These are phyloP conservation scores for Chamaecyparis obtusa DNA, from an alignment of 75 land plant genomes.

Conservation along the genomic window DNA sequence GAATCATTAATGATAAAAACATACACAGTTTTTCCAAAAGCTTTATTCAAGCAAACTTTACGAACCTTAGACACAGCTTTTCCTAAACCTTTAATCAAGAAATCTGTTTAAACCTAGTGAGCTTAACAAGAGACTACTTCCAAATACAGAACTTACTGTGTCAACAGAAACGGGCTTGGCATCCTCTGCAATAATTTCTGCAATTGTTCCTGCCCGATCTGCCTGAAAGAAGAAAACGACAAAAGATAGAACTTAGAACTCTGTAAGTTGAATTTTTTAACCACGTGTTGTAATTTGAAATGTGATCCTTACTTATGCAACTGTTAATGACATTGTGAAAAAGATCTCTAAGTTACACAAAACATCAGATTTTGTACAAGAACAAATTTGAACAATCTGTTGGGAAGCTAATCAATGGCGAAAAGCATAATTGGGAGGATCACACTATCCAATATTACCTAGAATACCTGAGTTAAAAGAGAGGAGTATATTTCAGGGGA, in stretches of 20 bases:
- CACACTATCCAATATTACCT: no score
- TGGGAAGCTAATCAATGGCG: background rate
- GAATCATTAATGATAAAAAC: no score
- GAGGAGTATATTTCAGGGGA: no score
- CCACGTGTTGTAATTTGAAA: background rate
- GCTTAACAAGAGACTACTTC: background rate
- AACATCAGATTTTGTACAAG: background rate
- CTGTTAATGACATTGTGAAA: background rate
- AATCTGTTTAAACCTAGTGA: no score
- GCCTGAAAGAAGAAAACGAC: constrained; percentile 40
- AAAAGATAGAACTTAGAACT: background rate
- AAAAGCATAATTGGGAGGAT: no score
- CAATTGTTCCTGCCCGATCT: constrained; percentile 75
- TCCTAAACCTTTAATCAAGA: no score
- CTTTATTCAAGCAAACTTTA: no score
- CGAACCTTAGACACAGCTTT: no score
- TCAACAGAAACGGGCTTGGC: constrained; percentile 75
- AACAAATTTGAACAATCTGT: background rate
- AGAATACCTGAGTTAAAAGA: no score
- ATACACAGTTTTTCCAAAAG: no score
- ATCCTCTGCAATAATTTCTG: constrained; percentile 69
- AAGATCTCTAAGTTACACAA: background rate
- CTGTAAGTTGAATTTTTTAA: background rate
- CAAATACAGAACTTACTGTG: constrained; percentile 31
- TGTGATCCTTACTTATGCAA: background rate